These are phyloP conservation scores for Penicillium sp. DNA, from an alignment of 2,329 filamentous ascomycete genomes.

Conservation along the genomic window DNA sequence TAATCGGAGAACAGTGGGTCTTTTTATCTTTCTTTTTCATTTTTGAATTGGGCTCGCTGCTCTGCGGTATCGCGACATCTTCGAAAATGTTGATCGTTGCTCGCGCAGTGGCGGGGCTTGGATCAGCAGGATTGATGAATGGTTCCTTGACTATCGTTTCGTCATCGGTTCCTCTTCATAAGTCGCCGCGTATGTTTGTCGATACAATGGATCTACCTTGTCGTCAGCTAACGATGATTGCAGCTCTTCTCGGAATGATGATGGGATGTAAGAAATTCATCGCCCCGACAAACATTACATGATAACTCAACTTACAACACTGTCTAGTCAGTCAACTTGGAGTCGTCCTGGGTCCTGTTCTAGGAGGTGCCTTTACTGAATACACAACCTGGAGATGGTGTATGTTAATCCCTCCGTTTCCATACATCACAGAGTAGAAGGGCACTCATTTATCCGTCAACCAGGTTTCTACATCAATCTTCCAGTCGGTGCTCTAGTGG, in stretches of 20 bases:
- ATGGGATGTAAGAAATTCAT: constrained; percentile 24
- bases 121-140: constrained; percentile 32
- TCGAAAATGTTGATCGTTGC: constrained; percentile 38
- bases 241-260: constrained; percentile 22
- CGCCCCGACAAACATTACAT: too few relatives aligned
- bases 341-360: constrained; percentile 17
- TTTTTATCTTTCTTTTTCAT: constrained; percentile 33
- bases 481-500: constrained; percentile 40
- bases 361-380: constrained; percentile 27
- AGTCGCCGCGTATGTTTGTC: constrained; percentile 27
- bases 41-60: constrained; percentile 35
- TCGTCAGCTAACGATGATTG: constrained; percentile 3
- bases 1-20: constrained; percentile 23
- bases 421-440: not conserved
- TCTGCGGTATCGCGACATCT: constrained; percentile 33
- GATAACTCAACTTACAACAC: not conserved
- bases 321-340: constrained; percentile 23
- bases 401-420: constrained; percentile 8
- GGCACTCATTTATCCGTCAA: not conserved
- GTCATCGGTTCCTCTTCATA: constrained; percentile 30
- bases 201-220: not conserved
- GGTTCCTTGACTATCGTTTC: constrained; percentile 34
- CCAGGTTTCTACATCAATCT: constrained; percentile 49
- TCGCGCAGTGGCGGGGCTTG: constrained; percentile 35
- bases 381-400: constrained; percentile 29